Percentiles rank a stretch among this genome's conserved stretches.
These are phyloP conservation scores for Thelephora aurantiotincta DNA, from an alignment of 768 basidiomycete genomes.

Conservation along the genomic window DNA sequence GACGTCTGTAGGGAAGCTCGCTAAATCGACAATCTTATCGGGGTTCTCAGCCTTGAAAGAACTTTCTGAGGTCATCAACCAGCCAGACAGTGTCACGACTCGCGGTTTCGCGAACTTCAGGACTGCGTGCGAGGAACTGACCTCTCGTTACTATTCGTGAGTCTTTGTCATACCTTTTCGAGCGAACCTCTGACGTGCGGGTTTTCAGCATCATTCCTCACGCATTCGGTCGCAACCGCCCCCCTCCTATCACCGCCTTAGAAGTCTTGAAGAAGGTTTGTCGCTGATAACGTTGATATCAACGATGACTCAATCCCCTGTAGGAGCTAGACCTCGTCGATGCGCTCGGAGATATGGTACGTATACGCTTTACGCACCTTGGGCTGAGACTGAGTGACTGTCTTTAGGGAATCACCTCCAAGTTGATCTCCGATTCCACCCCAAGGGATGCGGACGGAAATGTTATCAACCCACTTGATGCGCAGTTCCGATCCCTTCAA, in stretches of 20 bases:
- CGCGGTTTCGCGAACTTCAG: constrained; percentile 22
- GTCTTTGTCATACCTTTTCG: constrained; percentile 6
- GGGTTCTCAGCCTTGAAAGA: constrained; percentile 49
- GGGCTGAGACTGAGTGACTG: background rate
- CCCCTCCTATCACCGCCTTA: constrained; percentile 26
- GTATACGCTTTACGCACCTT: background rate
- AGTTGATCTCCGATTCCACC: constrained; percentile 30
- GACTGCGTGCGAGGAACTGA: constrained; percentile 32
- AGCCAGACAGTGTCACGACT: constrained; percentile 27
- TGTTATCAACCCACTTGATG: constrained; percentile 40
- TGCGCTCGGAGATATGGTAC: constrained; percentile 49
- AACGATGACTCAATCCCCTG: background rate
- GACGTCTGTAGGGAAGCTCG: constrained; percentile 31
- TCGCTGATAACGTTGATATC: background rate
- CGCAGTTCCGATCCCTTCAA: constrained; percentile 36
- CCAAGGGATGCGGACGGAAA: constrained; percentile 29
- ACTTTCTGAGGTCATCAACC: constrained; percentile 30
- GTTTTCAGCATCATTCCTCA: constrained; percentile 40
- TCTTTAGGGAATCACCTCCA: constrained; percentile 38
- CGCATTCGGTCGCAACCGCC: constrained; percentile 38
- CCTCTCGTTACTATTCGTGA: constrained; percentile 42
- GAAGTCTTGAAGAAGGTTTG: constrained; percentile 27
- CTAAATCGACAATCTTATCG: constrained; percentile 43
- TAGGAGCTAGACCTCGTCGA: constrained; percentile 52
- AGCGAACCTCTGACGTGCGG: background rate